Evolutionary conservation across 805 yeast species (phyloP).

Genomic region (Schwanniomyces polymorphus): DNA sequence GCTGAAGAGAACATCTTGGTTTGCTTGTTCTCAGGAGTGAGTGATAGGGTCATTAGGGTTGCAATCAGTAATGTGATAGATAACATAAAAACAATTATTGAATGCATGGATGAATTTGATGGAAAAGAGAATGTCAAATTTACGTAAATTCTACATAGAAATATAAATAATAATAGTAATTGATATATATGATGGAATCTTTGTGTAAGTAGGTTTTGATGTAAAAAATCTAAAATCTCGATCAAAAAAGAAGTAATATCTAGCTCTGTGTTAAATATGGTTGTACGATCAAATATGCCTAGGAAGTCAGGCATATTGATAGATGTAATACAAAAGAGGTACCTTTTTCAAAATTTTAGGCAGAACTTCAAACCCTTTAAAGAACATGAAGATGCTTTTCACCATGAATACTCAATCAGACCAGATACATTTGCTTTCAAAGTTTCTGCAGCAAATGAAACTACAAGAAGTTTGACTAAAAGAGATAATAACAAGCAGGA

Average conservation of each 20-base stretch:
- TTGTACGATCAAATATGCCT: background rate
- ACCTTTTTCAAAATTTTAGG: conserved; percentile 5
- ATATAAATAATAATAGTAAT: background rate
- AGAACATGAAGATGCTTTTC: conserved; percentile 14
- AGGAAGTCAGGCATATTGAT: background rate
- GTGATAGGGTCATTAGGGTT: conserved; percentile 77
- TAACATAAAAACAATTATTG: conserved; percentile 71
- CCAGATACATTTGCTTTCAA: conserved; percentile 48
- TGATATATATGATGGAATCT: background rate
- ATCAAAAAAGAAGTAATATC: background rate
- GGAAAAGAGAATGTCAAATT: conserved; percentile 28
- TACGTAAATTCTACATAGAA: background rate
- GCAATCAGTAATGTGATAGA: conserved; percentile 83
- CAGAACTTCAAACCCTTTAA: conserved; percentile 5
- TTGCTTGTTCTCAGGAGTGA: conserved; percentile 56
- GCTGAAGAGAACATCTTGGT: conserved; percentile 35
- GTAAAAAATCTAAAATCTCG: background rate
- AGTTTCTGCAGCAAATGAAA: conserved; percentile 24
- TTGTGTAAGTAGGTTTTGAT: background rate
- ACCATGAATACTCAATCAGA: conserved; percentile 44
- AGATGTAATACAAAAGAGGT: background rate
- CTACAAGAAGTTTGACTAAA: conserved; percentile 11
- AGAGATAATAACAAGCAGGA: background rate
- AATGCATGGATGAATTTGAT: conserved; percentile 74
- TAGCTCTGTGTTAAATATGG: background rate